Conservation (phyloP, 176 grass and related monocot genomes). For the Rhipidocladum racemiflorum region DNA sequence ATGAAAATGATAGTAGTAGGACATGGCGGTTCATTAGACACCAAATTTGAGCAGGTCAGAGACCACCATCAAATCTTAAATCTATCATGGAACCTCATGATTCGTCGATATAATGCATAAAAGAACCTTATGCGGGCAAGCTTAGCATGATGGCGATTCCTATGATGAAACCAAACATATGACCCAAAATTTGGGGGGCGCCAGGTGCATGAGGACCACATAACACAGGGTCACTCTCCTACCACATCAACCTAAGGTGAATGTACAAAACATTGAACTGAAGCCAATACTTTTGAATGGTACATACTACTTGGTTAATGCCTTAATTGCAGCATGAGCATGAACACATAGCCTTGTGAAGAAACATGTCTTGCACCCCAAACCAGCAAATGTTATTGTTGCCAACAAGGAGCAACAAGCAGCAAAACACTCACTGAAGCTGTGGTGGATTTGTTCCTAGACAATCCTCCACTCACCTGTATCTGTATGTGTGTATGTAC, state of each 20-base stretch:
- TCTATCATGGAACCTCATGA: neutral
- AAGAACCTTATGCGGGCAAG: neutral
- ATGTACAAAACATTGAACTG: neutral
- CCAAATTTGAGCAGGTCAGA: neutral
- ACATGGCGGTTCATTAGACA: neutral
- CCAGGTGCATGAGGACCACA: neutral
- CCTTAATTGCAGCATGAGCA: neutral
- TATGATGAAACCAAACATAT: neutral
- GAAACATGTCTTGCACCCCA: neutral
- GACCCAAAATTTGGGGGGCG: neutral
- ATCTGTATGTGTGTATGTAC: neutral
- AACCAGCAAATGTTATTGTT: neutral
- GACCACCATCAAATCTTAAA: neutral
- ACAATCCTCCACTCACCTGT: neutral
- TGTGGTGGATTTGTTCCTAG: neutral
- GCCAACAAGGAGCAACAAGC: neutral
- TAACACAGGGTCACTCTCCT: neutral
- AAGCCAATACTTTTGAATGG: neutral
- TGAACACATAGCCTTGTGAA: neutral
- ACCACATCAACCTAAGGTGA: neutral
- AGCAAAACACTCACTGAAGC: neutral
- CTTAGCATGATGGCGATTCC: neutral
- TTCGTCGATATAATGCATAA: neutral
- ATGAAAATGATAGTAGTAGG: neutral
- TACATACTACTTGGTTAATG: neutral